Conservation (phyloP, 2,329 filamentous ascomycete genomes). For the Penicillium hesseltinei region DNA sequence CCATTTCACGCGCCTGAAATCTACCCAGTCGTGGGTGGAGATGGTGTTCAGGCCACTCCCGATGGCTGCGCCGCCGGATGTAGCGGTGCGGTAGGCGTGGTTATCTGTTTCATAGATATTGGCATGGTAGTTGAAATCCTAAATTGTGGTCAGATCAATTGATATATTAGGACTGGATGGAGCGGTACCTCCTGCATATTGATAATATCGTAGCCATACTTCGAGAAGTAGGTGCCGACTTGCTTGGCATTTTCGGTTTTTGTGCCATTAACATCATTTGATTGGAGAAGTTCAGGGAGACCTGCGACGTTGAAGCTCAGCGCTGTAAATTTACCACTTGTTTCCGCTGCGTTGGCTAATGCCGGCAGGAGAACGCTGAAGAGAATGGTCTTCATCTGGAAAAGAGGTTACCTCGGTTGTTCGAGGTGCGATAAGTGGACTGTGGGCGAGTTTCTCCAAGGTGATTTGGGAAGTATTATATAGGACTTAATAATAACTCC, state of each 20-base stretch:
- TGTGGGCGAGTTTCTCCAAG: background rate
- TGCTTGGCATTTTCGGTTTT: slow-evolving; percentile 57
- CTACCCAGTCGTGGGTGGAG: slow-evolving; percentile 57
- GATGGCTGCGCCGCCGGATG: slow-evolving; percentile 63
- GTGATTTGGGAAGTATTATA: background rate
- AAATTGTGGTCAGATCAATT: background rate
- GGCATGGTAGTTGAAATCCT: slow-evolving; percentile 67
- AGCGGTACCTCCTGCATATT: slow-evolving; percentile 59
- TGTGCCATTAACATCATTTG: slow-evolving; percentile 61
- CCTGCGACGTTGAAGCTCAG: slow-evolving; percentile 62
- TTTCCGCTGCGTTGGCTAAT: slow-evolving; percentile 18
- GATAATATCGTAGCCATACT: slow-evolving; percentile 61
- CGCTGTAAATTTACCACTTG: slow-evolving; percentile 50
- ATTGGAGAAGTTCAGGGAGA: slow-evolving; percentile 53
- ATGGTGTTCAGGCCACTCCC: slow-evolving; percentile 65
- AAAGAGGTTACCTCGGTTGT: background rate
- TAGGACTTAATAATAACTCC: background rate
- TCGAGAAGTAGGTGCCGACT: slow-evolving; percentile 58
- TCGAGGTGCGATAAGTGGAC: background rate
- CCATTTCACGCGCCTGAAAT: slow-evolving; percentile 61
- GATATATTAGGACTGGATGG: background rate
- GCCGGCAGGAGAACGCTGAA: slow-evolving; percentile 4
- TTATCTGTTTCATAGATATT: slow-evolving; percentile 57
- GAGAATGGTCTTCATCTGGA: slow-evolving; percentile 8
- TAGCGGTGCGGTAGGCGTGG: slow-evolving; percentile 58